phyloP scores from a whole-genome alignment of 495 filamentous ascomycete species.

The Daldinia decipiens region DNA sequence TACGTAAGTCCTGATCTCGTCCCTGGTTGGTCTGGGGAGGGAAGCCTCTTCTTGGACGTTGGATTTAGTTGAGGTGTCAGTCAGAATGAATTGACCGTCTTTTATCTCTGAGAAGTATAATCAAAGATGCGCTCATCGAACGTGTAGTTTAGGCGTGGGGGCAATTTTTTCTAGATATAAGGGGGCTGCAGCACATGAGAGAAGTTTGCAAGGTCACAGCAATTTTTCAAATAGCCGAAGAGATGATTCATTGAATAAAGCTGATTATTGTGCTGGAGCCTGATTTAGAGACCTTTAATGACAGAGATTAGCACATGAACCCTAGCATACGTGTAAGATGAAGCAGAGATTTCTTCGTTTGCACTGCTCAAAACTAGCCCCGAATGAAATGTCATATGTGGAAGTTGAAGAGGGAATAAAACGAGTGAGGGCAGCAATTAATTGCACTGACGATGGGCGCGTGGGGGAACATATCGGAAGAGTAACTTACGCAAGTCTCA shows the following conservation, averaged over 20 bases:
- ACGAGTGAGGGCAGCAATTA: background rate
- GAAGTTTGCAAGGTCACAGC: constrained; percentile 14
- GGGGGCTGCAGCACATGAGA: constrained; percentile 6
- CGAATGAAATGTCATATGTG: background rate
- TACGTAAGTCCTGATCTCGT: background rate
- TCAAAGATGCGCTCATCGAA: constrained; percentile 15
- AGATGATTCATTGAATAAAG: background rate
- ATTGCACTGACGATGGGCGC: background rate
- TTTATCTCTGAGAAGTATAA: constrained; percentile 32
- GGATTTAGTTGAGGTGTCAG: background rate
- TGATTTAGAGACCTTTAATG: background rate
- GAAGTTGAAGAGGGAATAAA: background rate
- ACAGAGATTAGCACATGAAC: background rate
- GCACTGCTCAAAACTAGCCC: background rate
- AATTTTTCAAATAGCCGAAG: constrained; percentile 2
- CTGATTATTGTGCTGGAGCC: background rate
- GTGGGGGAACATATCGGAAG: background rate
- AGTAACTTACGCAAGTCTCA: background rate
- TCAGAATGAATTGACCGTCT: constrained; percentile 28
- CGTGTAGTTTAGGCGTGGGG: background rate
- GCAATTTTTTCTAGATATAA: background rate
- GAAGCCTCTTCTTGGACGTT: no score
- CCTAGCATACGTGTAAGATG: background rate
- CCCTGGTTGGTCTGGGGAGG: background rate
- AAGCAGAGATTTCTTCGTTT: background rate